Percentiles rank a stretch among this genome's conserved stretches.
Evolutionary conservation across 1,139 yeast genomes (phyloP).

Genomic region (Candida sanyaensis): DNA sequence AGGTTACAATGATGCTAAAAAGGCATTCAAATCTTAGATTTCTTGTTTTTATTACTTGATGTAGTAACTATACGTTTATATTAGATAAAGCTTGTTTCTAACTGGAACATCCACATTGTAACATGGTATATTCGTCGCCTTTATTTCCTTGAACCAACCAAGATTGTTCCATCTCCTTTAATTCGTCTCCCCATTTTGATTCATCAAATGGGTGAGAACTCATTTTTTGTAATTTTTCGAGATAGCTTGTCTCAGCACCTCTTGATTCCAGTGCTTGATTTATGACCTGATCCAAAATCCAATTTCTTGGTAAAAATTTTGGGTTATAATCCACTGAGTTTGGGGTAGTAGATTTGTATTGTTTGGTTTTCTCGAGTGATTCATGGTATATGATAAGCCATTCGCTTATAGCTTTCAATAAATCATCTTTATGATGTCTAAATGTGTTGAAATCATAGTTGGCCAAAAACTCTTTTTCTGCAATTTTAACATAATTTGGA

Average conservation of each 20-base stretch:
- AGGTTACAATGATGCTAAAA: slow-evolving; percentile 36
- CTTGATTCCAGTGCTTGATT: slow-evolving; percentile 41
- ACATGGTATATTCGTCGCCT: slow-evolving; percentile 53
- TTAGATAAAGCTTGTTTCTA: slow-evolving; percentile 18
- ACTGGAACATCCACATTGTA: slow-evolving; percentile 68
- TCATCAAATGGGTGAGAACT: slow-evolving; percentile 61
- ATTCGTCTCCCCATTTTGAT: slow-evolving; percentile 62
- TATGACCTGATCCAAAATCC: slow-evolving; percentile 87
- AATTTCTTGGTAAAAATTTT: slow-evolving; percentile 75
- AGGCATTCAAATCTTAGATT: slow-evolving; percentile 1
- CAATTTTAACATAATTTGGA: slow-evolving; percentile 23
- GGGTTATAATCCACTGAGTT: slow-evolving; percentile 63
- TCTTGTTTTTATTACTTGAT: no score
- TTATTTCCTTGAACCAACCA: slow-evolving; percentile 55
- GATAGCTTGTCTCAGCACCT: slow-evolving; percentile 37
- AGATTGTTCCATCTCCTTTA: slow-evolving; percentile 53
- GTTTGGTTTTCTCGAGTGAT: slow-evolving; percentile 34
- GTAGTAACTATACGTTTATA: no score
- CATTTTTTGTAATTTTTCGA: slow-evolving; percentile 63
- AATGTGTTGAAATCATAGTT: slow-evolving; percentile 19
- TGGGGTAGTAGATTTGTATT: slow-evolving; percentile 32
- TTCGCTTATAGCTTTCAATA: slow-evolving; percentile 28
- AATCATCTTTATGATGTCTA: slow-evolving; percentile 32
- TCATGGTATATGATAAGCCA: slow-evolving; percentile 45
- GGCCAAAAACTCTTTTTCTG: slow-evolving; percentile 24